Percentiles rank a stretch among this genome's conserved stretches.
Conservation (phyloP, 805 yeast genomes). For the Ogataea saltuana region DNA sequence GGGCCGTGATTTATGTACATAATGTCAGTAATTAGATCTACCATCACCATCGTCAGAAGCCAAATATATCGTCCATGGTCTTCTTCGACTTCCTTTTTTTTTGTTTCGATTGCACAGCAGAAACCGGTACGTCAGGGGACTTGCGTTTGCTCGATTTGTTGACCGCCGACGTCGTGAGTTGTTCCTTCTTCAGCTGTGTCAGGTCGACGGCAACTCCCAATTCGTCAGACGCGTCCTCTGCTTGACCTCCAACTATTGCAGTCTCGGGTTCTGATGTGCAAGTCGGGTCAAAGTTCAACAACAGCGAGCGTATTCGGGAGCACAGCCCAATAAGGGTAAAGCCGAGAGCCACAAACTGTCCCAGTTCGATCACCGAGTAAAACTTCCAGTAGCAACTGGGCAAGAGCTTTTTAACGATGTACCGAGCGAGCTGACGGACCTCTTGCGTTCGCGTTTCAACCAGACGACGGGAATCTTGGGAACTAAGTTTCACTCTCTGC, state of each 20-base stretch:
- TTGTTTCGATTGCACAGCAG: conserved; percentile 1
- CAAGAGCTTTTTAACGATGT: conserved; percentile 39
- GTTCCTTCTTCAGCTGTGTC: conserved; percentile 10
- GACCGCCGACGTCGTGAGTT: conserved; percentile 8
- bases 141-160: not conserved
- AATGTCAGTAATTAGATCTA: no score
- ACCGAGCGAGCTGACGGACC: conserved; percentile 19
- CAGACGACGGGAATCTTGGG: conserved; percentile 6
- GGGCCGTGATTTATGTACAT: conserved; percentile 13
- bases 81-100: conserved; percentile 41
- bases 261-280: not conserved
- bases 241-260: no score
- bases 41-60: conserved; percentile 40
- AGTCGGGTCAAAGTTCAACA: conserved; percentile 23
- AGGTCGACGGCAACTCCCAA: conserved; percentile 18
- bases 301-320: conserved; percentile 42
- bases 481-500: conserved; percentile 14
- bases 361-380: conserved; percentile 67
- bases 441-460: conserved; percentile 10
- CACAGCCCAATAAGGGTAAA: conserved; percentile 61
- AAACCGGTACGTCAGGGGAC: not conserved
- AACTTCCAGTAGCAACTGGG: conserved; percentile 59
- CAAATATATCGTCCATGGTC: conserved; percentile 78
- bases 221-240: conserved; percentile 15
- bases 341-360: conserved; percentile 77